Base-by-base conservation (phyloP, 768 basidiomycete species). In the Coprinopsis sp. region DNA sequence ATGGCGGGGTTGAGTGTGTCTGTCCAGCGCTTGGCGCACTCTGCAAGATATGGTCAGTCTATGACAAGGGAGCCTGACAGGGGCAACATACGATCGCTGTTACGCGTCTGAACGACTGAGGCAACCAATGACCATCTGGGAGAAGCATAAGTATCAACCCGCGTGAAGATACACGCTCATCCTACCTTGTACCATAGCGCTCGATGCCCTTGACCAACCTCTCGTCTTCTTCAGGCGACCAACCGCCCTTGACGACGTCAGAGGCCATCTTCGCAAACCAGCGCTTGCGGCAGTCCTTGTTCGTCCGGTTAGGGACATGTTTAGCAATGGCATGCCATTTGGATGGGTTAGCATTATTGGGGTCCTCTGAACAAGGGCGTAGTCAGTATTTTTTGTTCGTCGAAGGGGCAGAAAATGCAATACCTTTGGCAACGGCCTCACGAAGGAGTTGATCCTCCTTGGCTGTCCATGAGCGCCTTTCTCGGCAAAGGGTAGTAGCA, bases 241-340 rank as follows among this genome's bases (percentile, higher is more conserved):
- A 81, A 8, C 78, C 78, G 36, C 79, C 79, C 56, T 79, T 79
- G 23, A 78, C 75, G 21, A 79, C 77, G 58, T 77, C 76, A 12
- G 77, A 74, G 47, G 77, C 77, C 78, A 81, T 79, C 64, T 78
- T 79, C 1, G 78, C 76, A 51, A 78, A 79, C 78, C 78, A 81
- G 11, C 79, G 68, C 57, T 81, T 81, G 52, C 79, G 70, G 58
- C 79, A 81, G 58, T 81, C 79, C 55, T 81, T 81, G 67, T 81
- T 81, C 18, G 76, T 79, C 45, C 79, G 67, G 55, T 79, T 75
- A 8, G 78, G 79, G 4, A 81, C 76, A 56, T 79, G 76, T 53
- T 77, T 75, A n/a, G 78, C 74, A 44, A 81, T 79, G 27, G 75
- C 76, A 60, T 78, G 76, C 79, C 79, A 81, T 51, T 78, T 79